Base-by-base conservation (phyloP, 352 stramenopile genomes). In the Globisporangium apiculatum region DNA sequence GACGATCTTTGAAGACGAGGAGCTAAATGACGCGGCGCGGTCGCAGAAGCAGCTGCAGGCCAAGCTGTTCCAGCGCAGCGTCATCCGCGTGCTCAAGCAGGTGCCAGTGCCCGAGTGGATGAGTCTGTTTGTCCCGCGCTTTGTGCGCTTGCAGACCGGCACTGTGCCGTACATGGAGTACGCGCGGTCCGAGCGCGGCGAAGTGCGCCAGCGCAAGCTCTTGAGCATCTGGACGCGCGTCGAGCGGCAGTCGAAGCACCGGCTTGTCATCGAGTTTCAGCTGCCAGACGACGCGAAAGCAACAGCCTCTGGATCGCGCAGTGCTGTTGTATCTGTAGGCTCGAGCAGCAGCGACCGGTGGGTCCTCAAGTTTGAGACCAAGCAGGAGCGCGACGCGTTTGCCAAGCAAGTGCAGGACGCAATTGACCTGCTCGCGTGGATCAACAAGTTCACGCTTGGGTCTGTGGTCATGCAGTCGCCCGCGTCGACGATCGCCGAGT, bases 341-440 rank as follows among this genome's bases (percentile, higher is more conserved):
- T 63, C 45, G 24, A 53, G 24, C 40, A 68, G 56, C 48, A 60
- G 53, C 31, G 78, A 79, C 57, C 85, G 81, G 58, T 89, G 79
- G 79, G 72, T 86, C 15, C 72, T 89, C 35, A 83, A 77, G 43
- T 89, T 89, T 31, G 73, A 86, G 24, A 82, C 68, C n/a, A 89
- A 89, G 65, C 77, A 72, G 48, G 79, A 89, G 61, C 75, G 76
- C 18, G 79, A 87, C 55, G 36, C 53, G 48, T 87, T 75, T 71
- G 76, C 75, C 41, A 82, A 83, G 57, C 72, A 84, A 15, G 66
- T 86, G 31, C 76, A 89, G 65, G 76, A 89, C 61, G 68, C 76
- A 11, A 60, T 87, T 17, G 79, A 89, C 36, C 62, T 89, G 57
- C 67, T 86, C 10, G 60, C 64, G 35, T 89, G 79, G 79, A 84